Evolutionary conservation across 805 yeast genomes (phyloP).

Genomic region (Clavispora santaluciae): DNA sequence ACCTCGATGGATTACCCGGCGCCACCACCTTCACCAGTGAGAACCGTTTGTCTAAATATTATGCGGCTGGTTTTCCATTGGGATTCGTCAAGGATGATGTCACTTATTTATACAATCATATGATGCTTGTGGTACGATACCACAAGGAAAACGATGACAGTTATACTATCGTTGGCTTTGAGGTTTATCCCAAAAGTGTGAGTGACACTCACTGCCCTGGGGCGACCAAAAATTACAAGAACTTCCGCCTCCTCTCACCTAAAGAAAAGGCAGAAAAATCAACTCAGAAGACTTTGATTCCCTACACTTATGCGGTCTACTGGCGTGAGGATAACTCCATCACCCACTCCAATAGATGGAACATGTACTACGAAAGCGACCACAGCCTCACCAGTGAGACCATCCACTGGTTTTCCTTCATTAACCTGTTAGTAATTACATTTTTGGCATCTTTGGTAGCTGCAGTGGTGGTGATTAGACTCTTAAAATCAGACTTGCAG

Average conservation of each 20-base stretch:
- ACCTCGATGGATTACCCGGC: slow-evolving; percentile 78
- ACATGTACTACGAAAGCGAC: slow-evolving; percentile 57
- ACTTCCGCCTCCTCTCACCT: slow-evolving; percentile 46
- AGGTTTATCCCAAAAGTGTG: slow-evolving; percentile 82
- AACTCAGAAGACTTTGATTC: slow-evolving; percentile 40
- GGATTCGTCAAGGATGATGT: slow-evolving; percentile 61
- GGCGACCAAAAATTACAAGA: slow-evolving; percentile 53
- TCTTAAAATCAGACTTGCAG: slow-evolving; percentile 49
- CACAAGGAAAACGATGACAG: slow-evolving; percentile 41
- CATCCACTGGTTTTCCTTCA: slow-evolving; percentile 74
- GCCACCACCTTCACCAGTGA: slow-evolving; percentile 73
- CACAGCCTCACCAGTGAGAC: slow-evolving; percentile 37
- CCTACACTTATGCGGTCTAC: slow-evolving; percentile 80
- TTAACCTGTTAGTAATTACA: slow-evolving; percentile 66
- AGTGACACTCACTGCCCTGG: slow-evolving; percentile 69
- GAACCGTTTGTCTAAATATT: slow-evolving; percentile 58
- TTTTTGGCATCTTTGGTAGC: slow-evolving; percentile 58
- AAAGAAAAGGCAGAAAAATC: slow-evolving; percentile 21
- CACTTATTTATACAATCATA: slow-evolving; percentile 70
- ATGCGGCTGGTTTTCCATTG: slow-evolving; percentile 81
- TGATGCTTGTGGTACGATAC: slow-evolving; percentile 73
- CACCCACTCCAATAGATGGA: slow-evolving; percentile 69
- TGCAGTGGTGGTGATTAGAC: slow-evolving; percentile 55
- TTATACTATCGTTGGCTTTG: slow-evolving; percentile 78
- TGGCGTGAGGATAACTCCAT: slow-evolving; percentile 79